Evolutionary conservation across 2,329 filamentous ascomycete genomes (phyloP).

Genomic region (Lachnellula hyalina): DNA sequence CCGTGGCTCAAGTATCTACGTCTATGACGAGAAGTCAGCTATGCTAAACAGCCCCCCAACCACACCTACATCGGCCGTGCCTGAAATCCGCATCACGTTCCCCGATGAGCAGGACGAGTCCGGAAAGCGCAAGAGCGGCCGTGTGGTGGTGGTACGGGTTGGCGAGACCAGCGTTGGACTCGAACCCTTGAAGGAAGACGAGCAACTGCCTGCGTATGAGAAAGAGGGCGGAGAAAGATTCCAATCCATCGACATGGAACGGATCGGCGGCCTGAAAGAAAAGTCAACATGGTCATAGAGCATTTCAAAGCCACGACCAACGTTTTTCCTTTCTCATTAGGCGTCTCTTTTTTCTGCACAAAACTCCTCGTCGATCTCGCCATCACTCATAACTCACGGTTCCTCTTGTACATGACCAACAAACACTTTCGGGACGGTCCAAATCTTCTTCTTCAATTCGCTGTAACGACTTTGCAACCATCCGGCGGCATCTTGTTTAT

Average conservation of each 20-base stretch:
- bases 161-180: constrained; percentile 84
- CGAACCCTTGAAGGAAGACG: constrained; percentile 73
- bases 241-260: constrained; percentile 89
- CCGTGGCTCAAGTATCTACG: constrained; percentile 64
- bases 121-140: constrained; percentile 75
- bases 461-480: not conserved
- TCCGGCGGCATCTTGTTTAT: not conserved
- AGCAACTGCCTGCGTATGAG: constrained; percentile 82
- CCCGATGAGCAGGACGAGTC: constrained; percentile 87
- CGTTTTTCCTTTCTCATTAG: constrained; percentile 3
- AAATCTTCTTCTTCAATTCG: constrained; percentile 7
- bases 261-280: constrained; percentile 91
- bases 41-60: constrained; percentile 71
- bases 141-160: constrained; percentile 86
- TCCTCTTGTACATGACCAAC: constrained; percentile 8
- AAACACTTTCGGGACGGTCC: not conserved
- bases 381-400: not conserved
- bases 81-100: constrained; percentile 97
- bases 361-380: constrained; percentile 2
- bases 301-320: constrained; percentile 1
- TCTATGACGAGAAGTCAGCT: constrained; percentile 74
- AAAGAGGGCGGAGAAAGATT: constrained; percentile 74
- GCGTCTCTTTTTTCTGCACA: constrained; percentile 1
- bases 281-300: constrained; percentile 45
- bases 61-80: constrained; percentile 75